Base-by-base conservation (phyloP, 495 filamentous ascomycete species). In the Aspergillus mulundensis region DNA sequence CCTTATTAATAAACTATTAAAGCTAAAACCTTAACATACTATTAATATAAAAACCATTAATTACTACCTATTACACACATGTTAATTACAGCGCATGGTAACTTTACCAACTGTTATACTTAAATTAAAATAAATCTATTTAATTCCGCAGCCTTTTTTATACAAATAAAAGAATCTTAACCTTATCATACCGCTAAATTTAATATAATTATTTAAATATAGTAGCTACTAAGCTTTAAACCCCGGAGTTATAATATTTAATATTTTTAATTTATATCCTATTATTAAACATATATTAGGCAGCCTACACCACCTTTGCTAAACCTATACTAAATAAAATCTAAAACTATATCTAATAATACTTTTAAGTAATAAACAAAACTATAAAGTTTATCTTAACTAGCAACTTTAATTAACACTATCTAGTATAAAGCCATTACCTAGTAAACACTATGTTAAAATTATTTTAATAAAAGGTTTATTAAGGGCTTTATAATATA, bases 71-170 rank as follows among this genome's bases (percentile, higher is more conserved):
- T 11, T 2, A 28, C 24, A 46, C 24, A 15, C 23, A 66, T 51
- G 54, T 70, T 14, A 70, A 67, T 34, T 58, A 70, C 42, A 67
- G 67, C 42, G 54, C 56, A 44, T 67, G 61, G 64, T 47, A 57
- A 38, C 62, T 70, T 14, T 70, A 67, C 36, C 62, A 45, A 24
- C 59, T 61, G 18, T 66, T 60, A 25, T 19, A 38, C 39, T 0
- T 5, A 41, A 57, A 39, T 8, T 10, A 25, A 36, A 24, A 28
- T 42, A 49, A 23, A 2, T 38, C 54, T 5, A 20, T 7, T 25
- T 44, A 61, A 12, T 55, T 54, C 19, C 51, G 61, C 23, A 69
- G 66, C 56, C 62, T 69, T 0, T 18, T 70, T 32, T 67, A 70
- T 34, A 50, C 67, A 0, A 70, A 63, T 40, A 48, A 47, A 38